Base-by-base conservation (phyloP, 768 basidiomycete species). In the Suillus sp. region DNA sequence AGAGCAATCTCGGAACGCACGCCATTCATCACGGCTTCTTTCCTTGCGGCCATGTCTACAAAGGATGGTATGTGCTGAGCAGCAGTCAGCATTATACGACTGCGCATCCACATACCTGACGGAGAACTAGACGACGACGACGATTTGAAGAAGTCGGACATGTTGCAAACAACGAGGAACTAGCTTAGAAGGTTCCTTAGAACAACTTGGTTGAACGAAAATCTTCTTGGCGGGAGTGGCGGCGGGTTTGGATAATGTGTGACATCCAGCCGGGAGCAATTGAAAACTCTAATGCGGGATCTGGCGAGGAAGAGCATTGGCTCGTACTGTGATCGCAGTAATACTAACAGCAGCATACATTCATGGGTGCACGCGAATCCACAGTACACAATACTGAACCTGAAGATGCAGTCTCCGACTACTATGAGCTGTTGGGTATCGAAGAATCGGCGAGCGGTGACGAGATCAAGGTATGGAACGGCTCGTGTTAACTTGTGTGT, bases 381-480 rank as follows among this genome's bases (percentile, higher is more conserved):
- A 80, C 83, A 48, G 76, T 78, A 22, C 78, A 78, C 48, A 67
- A 77, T 13, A 68, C 66, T 38, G 64, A 66, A 3, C 66, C 70
- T 1, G 74, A 71, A 0, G 67, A 65, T 30, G 70, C 74, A 7
- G 68, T 74, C 9, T 74, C 81, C 20, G 90, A 96, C 71, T 96
- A 95, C 74, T 97, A 97, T 72, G 79, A 89, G 59, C 81, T 96
- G 18, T 80, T 97, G 4, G 87, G 87, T 48, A 84, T 97, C 1
- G 86, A 88, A 43, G 94, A 96, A 70, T 84, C 86, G 62, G 95
- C 95, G 2, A 90, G 89, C 1, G 75, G 83, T 22, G 94, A 95
- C 48, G 96, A 98, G 73, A 96, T 98, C 78, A 95, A 90, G 83
- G 95, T 87, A 20, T 11, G 70, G 65, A 40, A 54, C 14, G 22